These are phyloP conservation scores for Schizophyllum commune DNA, from an alignment of 1,284 basidiomycete species.

Conservation along the genomic window DNA sequence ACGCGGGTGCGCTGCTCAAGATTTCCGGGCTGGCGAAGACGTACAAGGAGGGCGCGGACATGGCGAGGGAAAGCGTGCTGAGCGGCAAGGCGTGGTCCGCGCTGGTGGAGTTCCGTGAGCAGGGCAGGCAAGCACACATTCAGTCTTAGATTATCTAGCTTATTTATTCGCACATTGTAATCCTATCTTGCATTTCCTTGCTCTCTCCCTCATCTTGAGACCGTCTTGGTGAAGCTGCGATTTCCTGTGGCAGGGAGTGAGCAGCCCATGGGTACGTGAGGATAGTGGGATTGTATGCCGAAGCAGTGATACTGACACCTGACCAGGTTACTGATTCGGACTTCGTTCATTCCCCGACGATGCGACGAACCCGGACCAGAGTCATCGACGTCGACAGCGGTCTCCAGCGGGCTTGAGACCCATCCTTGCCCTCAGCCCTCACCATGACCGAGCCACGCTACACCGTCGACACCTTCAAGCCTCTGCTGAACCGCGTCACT, in stretches of 20 bases:
- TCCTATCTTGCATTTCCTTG: background rate
- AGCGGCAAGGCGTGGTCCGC: constrained; percentile 75
- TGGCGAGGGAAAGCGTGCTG: constrained; percentile 68
- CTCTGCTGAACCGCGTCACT: constrained; percentile 68
- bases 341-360: too few species aligned
- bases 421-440: background rate
- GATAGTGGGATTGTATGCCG: too few species aligned
- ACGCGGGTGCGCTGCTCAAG: constrained; percentile 76
- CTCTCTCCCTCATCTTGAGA: background rate
- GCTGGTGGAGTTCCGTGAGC: constrained; percentile 38
- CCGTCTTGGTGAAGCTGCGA: too few species aligned
- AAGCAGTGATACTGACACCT: too few species aligned
- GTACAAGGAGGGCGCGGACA: constrained; percentile 63
- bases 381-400: too few species aligned
- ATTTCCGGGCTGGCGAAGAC: constrained; percentile 68
- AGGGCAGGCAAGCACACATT: constrained; percentile 18
- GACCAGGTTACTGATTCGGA: too few species aligned
- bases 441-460: background rate
- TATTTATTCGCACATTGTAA: background rate
- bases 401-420: background rate
- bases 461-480: constrained; percentile 63
- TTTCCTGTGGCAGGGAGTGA: too few species aligned
- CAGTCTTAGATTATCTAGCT: background rate
- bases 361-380: too few species aligned
- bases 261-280: too few species aligned